Conservation (phyloP, 805 yeast genomes). For the Tetrapisispora taiwanensis region DNA sequence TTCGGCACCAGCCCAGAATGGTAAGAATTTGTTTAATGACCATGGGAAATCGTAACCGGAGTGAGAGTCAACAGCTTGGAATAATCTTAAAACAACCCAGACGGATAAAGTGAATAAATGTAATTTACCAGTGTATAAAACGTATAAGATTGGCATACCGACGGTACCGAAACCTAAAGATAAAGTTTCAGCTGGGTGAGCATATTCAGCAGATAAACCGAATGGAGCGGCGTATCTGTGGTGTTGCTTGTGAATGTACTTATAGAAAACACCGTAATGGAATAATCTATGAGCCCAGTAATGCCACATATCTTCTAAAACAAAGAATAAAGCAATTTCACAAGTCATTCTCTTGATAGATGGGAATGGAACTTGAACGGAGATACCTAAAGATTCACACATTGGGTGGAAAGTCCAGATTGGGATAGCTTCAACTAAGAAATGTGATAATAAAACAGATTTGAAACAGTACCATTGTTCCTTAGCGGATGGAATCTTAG, state of each 20-base stretch:
- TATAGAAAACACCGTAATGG: slow-evolving; percentile 83
- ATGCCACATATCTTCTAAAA: slow-evolving; percentile 92
- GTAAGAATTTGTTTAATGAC: slow-evolving; percentile 84
- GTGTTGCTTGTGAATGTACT: slow-evolving; percentile 92
- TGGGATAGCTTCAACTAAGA: slow-evolving; percentile 88
- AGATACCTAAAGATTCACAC: slow-evolving; percentile 71
- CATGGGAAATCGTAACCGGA: slow-evolving; percentile 98
- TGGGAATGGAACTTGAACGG: slow-evolving; percentile 81
- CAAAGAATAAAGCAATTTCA: slow-evolving; percentile 71
- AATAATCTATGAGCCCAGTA: slow-evolving; percentile 89
- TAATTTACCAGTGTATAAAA: slow-evolving; percentile 60
- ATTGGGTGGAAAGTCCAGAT: slow-evolving; percentile 96
- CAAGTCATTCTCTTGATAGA: slow-evolving; percentile 41
- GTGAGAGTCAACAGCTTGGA: slow-evolving; percentile 96
- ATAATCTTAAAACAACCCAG: slow-evolving; percentile 81
- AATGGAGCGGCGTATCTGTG: slow-evolving; percentile 97
- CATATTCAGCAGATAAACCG: slow-evolving; percentile 95
- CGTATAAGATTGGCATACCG: slow-evolving; percentile 84
- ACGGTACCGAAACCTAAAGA: slow-evolving; percentile 91
- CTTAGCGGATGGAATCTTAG: slow-evolving; percentile 63
- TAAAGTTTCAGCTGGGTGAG: slow-evolving; percentile 91
- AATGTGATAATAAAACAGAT: slow-evolving; percentile 75
- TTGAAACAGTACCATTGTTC: slow-evolving; percentile 93
- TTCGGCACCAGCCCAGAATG: slow-evolving; percentile 98
- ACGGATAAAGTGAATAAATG: slow-evolving; percentile 82